Base-by-base conservation (phyloP, 2,329 filamentous ascomycete species). In the Paracamarosporium sp. region DNA sequence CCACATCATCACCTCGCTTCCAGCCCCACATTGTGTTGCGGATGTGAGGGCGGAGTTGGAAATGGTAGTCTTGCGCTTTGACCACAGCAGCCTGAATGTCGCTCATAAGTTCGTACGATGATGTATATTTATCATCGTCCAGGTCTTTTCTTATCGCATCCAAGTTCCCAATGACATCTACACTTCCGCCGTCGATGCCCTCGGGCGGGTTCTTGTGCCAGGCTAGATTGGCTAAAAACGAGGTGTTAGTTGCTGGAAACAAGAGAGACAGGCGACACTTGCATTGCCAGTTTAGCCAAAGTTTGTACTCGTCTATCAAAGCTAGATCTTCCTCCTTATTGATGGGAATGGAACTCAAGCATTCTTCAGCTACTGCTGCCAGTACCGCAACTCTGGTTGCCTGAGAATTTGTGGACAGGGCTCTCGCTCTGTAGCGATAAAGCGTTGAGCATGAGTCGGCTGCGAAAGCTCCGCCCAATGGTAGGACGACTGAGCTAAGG, bases 121-220 rank as follows among this genome's bases (percentile, higher is more conserved):
- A 67, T 9, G 69, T 66, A 41, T 73, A 75, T 50, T 74, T 70
- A 22, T 31, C 30, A 31, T 31, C 13, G 30, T 9, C 3, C 9
- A 31, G 4, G 13, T 9, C 30, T 3, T 31, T 64, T 68, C 6
- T 53, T 33, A 76, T 60, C 1, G 60, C 41, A 1, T 71, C 60
- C 5, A 74, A 44, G 1, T 62, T 64, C 9, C 45, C 63, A 3
- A 68, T 13, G 8, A 76, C 36, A 46, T 75, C 72, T 7, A 70
- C 59, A 4, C 61, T 53, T 27, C 69, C 66, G 30, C 70, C 66
- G 1, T 66, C 55, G 30, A 64, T 66, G 11, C 66, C 66, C 24
- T 56, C 24, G 13, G 65, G 67, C 2, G 69, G 68, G 27, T 65
- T 47, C 24, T 66, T 62, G 28, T 74, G 62, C 31, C 73, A 73